Evolutionary conservation across 495 filamentous ascomycete species (phyloP).

Genomic region (Usnea hakonensis): DNA sequence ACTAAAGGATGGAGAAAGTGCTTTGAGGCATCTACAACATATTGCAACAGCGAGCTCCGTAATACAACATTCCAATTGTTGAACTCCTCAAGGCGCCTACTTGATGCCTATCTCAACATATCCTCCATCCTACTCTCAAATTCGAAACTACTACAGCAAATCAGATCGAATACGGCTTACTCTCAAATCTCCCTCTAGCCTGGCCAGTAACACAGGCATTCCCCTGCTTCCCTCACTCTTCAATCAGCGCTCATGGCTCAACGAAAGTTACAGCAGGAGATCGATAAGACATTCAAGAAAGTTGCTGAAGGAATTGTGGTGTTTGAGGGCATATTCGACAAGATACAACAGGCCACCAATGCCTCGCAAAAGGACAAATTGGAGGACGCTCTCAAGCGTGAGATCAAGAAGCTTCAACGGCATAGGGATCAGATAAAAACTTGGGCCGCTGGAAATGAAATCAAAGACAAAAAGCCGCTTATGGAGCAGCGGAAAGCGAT

Average conservation of each 20-base stretch:
- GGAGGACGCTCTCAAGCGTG: constrained; percentile 93
- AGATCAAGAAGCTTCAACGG: constrained; percentile 98
- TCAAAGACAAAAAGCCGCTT: constrained; percentile 96
- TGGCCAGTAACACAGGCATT: neutral
- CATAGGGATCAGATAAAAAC: constrained; percentile 98
- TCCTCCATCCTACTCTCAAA: constrained; percentile 13
- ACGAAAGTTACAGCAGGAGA: constrained; percentile 91
- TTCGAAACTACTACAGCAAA: constrained; percentile 2
- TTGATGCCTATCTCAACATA: constrained; percentile 25
- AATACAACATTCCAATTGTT: neutral
- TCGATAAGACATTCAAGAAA: constrained; percentile 98
- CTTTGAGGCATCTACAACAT: neutral
- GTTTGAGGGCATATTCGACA: constrained; percentile 91
- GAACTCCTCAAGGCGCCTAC: constrained; percentile 10
- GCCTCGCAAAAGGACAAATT: constrained; percentile 95
- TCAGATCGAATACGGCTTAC: constrained; percentile 9
- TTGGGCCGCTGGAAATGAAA: constrained; percentile 94
- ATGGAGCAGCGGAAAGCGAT: constrained; percentile 89
- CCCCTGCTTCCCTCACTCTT: constrained; percentile 7
- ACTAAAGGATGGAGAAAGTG: neutral
- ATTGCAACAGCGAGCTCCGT: neutral
- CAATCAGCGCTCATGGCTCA: constrained; percentile 64
- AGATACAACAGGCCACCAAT: constrained; percentile 84
- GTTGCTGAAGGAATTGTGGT: constrained; percentile 83
- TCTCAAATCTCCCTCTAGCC: neutral